Percentiles rank a stretch among this genome's conserved stretches.
Conservation (phyloP, 1,284 basidiomycete genomes). For the Ustilago sp. region DNA sequence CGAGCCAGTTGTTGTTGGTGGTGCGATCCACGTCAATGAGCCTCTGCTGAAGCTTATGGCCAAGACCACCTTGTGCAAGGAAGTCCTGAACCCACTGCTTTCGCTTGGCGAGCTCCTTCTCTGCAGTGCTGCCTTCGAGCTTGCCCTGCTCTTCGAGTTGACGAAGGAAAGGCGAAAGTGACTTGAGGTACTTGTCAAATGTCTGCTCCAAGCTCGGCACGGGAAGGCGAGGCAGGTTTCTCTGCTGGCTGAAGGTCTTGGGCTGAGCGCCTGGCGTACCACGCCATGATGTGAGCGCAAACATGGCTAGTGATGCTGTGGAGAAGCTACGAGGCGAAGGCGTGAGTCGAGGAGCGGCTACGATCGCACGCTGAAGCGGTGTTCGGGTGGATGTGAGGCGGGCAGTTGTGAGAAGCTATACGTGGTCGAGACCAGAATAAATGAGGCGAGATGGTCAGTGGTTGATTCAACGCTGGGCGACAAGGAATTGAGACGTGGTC, state of each 20-base stretch:
- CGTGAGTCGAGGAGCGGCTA: slow-evolving; percentile 12
- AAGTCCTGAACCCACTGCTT: slow-evolving; percentile 80
- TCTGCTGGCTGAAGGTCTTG: slow-evolving; percentile 71
- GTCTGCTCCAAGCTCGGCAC: slow-evolving; percentile 83
- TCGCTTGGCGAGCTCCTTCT: slow-evolving; percentile 76
- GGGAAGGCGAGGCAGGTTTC: slow-evolving; percentile 78
- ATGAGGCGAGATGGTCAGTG: slow-evolving; percentile 4
- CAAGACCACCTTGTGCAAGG: slow-evolving; percentile 76
- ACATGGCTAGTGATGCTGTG: slow-evolving; percentile 62
- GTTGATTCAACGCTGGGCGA: not conserved
- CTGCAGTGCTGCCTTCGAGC: slow-evolving; percentile 73
- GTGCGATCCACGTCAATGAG: slow-evolving; percentile 84
- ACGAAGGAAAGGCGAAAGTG: slow-evolving; percentile 83
- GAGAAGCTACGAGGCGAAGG: slow-evolving; percentile 27
- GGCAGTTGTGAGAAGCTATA: slow-evolving; percentile 38
- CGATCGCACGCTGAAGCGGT: slow-evolving; percentile 16
- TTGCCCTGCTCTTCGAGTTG: slow-evolving; percentile 72
- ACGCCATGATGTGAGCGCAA: slow-evolving; percentile 69
- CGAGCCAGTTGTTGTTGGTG: slow-evolving; percentile 92
- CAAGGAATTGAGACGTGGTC: not conserved
- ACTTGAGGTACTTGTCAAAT: slow-evolving; percentile 82
- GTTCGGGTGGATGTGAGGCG: slow-evolving; percentile 24
- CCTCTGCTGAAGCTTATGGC: slow-evolving; percentile 80
- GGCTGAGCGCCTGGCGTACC: slow-evolving; percentile 57
- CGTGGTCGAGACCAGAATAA: not conserved